Conservation (phyloP, 306 rosid genomes). For the Morella rubra region DNA sequence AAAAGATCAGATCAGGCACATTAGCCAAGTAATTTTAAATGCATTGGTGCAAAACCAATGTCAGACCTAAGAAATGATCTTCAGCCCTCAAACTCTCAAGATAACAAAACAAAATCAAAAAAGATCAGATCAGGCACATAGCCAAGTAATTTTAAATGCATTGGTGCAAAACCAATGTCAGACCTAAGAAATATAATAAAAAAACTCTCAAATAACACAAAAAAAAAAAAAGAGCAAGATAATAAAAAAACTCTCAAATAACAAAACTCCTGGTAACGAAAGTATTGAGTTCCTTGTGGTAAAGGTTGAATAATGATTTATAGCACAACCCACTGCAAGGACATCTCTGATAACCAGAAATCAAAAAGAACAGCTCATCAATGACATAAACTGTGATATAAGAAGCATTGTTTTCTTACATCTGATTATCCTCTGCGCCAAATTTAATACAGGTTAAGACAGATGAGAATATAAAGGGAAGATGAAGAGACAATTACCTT, state of each 20-base stretch:
- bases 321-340: not conserved
- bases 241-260: not conserved
- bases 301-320: not conserved
- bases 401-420: not conserved
- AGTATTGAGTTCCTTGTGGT: not conserved
- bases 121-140: not conserved
- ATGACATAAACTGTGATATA: not conserved
- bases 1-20: not conserved
- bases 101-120: not conserved
- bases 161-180: not conserved
- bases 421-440: conserved; percentile 1
- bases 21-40: not conserved
- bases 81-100: too few relatives aligned
- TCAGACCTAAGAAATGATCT: not conserved
- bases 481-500: conserved; percentile 53
- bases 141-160: not conserved
- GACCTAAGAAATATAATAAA: too few relatives aligned
- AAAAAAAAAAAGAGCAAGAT: not conserved
- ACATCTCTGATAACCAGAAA: not conserved
- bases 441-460: conserved; percentile 1
- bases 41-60: not conserved
- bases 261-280: not conserved
- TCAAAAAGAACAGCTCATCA: not conserved
- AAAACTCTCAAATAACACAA: too few relatives aligned
- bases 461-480: not conserved